phyloP scores from a whole-genome alignment of 176 grass and related monocot genomes.

The Aegilops bicornis region DNA sequence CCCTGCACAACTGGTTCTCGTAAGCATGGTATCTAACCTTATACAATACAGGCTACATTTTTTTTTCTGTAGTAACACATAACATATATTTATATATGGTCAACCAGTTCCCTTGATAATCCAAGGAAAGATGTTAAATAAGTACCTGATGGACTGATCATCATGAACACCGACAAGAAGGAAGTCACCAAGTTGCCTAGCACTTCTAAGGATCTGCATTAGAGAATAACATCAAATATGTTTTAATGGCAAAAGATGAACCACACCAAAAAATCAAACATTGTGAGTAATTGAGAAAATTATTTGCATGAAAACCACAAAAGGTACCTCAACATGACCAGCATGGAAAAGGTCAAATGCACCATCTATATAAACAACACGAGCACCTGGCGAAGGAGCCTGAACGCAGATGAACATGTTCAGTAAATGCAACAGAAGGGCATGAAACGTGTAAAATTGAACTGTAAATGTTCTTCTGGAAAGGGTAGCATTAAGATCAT shows the following conservation, averaged over 20 bases:
- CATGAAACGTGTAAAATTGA: conserved; percentile 1
- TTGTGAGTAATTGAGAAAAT: background rate
- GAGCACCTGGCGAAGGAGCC: conserved; percentile 85
- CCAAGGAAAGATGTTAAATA: conserved; percentile 4
- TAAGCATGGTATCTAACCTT: conserved; percentile 22
- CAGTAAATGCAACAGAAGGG: conserved; percentile 35
- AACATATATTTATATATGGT: background rate
- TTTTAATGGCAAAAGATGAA: background rate
- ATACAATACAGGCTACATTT: conserved; percentile 6
- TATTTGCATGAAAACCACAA: conserved; percentile 29
- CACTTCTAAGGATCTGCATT: conserved; percentile 81
- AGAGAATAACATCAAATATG: conserved; percentile 23
- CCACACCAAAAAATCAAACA: conserved; percentile 13
- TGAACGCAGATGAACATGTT: conserved; percentile 58
- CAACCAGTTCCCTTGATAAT: conserved; percentile 1
- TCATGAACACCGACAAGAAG: conserved; percentile 91
- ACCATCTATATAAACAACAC: conserved; percentile 91
- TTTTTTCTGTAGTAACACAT: background rate
- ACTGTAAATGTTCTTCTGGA: background rate
- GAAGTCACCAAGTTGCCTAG: conserved; percentile 92
- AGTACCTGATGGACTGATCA: conserved; percentile 76
- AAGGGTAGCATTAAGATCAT: background rate
- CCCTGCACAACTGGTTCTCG: conserved; percentile 47
- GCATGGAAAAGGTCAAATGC: conserved; percentile 97
- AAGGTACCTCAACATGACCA: conserved; percentile 89